Evolutionary conservation across 2,329 filamentous ascomycete genomes (phyloP).

Genomic region (Epichloe brachyelytri): DNA sequence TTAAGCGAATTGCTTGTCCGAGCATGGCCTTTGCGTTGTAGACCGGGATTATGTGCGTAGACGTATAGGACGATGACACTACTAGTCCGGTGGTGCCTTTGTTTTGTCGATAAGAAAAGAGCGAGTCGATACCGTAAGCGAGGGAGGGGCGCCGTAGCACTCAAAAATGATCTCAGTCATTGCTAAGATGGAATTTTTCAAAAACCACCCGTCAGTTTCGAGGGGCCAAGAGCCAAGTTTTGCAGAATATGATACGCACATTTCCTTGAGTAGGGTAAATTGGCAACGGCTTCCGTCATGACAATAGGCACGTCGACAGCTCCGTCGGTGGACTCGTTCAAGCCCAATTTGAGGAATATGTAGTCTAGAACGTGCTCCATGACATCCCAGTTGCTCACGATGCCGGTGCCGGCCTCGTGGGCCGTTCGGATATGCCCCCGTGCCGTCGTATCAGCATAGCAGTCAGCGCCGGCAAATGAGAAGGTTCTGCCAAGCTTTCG

Average conservation of each 20-base stretch:
- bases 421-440: conserved; percentile 80
- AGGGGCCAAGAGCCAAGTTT: not conserved
- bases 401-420: conserved; percentile 80
- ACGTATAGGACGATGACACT: conserved; percentile 82
- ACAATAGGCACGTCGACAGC: conserved; percentile 76
- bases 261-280: conserved; percentile 75
- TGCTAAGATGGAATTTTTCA: conserved; percentile 44
- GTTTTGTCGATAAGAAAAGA: conserved; percentile 94
- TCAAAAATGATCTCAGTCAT: conserved; percentile 98
- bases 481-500: conserved; percentile 86
- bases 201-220: conserved; percentile 9
- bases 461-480: conserved; percentile 82
- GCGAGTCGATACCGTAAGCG: conserved; percentile 87
- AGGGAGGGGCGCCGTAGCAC: conserved; percentile 80
- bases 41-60: conserved; percentile 91
- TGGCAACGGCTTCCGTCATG: conserved; percentile 92
- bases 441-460: conserved; percentile 88
- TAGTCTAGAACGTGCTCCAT: conserved; percentile 94
- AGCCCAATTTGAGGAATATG: conserved; percentile 82
- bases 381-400: conserved; percentile 95
- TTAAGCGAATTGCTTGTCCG: conserved; percentile 73
- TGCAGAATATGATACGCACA: conserved; percentile 41
- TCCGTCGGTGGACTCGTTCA: conserved; percentile 57
- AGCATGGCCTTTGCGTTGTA: conserved; percentile 75
- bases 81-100: conserved; percentile 77